Percentiles rank a stretch among this genome's conserved stretches.
These are phyloP conservation scores for Plantago ovata DNA, from an alignment of 257 asterid genomes.

Conservation along the genomic window DNA sequence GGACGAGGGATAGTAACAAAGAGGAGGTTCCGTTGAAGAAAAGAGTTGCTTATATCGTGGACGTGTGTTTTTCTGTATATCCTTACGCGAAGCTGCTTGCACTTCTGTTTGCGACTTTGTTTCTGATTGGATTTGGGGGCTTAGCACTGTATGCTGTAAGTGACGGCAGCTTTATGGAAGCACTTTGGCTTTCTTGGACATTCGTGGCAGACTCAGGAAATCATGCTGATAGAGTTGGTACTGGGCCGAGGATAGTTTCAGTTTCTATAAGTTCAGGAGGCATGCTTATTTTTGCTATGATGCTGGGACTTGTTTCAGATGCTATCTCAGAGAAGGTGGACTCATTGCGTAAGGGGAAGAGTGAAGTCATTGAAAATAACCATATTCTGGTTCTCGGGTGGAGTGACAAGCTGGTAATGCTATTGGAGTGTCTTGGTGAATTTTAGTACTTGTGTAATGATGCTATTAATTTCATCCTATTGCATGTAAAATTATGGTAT, in stretches of 20 bases:
- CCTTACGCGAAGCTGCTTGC: slow-evolving; percentile 97
- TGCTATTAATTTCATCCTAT: slow-evolving; percentile 2
- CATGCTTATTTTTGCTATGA: slow-evolving; percentile 99
- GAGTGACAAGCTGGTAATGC: slow-evolving; percentile 95
- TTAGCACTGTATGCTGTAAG: slow-evolving; percentile 91
- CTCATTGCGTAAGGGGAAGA: slow-evolving; percentile 93
- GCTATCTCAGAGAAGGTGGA: slow-evolving; percentile 98
- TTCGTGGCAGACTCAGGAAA: slow-evolving; percentile 96
- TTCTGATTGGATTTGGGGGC: slow-evolving; percentile 91
- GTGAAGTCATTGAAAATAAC: slow-evolving; percentile 91
- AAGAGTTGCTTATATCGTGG: slow-evolving; percentile 83
- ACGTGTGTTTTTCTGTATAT: slow-evolving; percentile 88
- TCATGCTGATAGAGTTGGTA: slow-evolving; percentile 88
- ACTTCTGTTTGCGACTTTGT: slow-evolving; percentile 90
- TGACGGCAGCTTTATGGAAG: slow-evolving; percentile 84
- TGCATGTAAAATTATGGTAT: slow-evolving; percentile 5
- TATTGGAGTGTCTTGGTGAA: slow-evolving; percentile 8
- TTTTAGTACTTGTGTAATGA: neutral
- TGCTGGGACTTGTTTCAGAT: slow-evolving; percentile 99
- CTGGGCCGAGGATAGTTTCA: slow-evolving; percentile 86
- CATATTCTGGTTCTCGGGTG: slow-evolving; percentile 97
- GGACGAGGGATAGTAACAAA: slow-evolving; percentile 39
- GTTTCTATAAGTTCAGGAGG: slow-evolving; percentile 95
- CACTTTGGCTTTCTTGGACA: slow-evolving; percentile 97
- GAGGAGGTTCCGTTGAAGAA: slow-evolving; percentile 90